phyloP scores from a whole-genome alignment of 306 rosid species.

The Cucurbita maxima region DNA sequence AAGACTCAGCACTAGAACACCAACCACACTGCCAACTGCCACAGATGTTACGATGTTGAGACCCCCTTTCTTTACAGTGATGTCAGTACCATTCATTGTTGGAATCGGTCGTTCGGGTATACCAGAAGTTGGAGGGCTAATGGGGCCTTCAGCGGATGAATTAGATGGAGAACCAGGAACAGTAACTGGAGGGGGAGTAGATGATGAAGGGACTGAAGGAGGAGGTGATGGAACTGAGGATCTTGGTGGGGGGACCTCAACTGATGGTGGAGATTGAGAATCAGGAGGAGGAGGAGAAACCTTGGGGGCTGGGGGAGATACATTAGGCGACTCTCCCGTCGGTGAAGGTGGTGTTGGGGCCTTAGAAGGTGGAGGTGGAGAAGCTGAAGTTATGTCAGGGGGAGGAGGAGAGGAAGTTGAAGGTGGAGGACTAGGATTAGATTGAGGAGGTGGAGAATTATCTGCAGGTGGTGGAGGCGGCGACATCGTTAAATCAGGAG shows the following conservation, averaged over 20 bases:
- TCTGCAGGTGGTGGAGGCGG: slow-evolving; percentile 25
- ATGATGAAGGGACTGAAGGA: slow-evolving; percentile 42
- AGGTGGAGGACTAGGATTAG: slow-evolving; percentile 28
- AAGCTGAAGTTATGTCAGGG: slow-evolving; percentile 16
- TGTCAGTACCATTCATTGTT: slow-evolving; percentile 23
- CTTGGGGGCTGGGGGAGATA: slow-evolving; percentile 32
- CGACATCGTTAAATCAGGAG: slow-evolving; percentile 17
- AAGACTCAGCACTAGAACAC: slow-evolving; percentile 54
- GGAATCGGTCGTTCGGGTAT: slow-evolving; percentile 53
- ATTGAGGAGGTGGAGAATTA: slow-evolving; percentile 46
- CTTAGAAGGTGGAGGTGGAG: slow-evolving; percentile 49
- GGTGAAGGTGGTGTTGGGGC: slow-evolving; percentile 38
- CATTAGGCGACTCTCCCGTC: slow-evolving; percentile 26
- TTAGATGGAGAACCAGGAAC: slow-evolving; percentile 29
- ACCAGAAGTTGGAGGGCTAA: slow-evolving; percentile 14
- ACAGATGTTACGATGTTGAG: slow-evolving; percentile 31
- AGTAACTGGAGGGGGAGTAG: slow-evolving; percentile 41
- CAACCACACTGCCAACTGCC: slow-evolving; percentile 48
- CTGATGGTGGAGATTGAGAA: slow-evolving; percentile 36
- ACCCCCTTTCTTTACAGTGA: slow-evolving; percentile 19
- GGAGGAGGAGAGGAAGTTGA: slow-evolving; percentile 43
- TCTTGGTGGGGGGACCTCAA: slow-evolving; percentile 19
- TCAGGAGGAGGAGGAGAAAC: slow-evolving; percentile 36
- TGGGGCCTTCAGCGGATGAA: slow-evolving; percentile 16
- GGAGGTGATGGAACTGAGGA: slow-evolving; percentile 43